Evolutionary conservation across 371 early-diverging fungal genomes (phyloP), one percentile per base, ranked within the genome.

Genomic region (Mortierella sp.): DNA sequence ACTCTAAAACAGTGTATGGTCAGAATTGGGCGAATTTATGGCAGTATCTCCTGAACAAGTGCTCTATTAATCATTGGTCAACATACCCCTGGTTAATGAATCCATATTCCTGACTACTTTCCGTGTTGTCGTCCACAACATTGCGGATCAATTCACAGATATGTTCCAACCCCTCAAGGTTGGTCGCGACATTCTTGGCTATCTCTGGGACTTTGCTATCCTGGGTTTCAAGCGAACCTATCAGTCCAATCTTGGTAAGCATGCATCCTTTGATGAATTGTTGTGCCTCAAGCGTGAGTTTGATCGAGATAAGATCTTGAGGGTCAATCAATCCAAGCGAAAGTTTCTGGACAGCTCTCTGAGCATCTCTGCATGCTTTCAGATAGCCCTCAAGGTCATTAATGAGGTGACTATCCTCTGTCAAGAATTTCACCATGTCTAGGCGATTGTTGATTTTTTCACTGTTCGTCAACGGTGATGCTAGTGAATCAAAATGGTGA

Each of bases 361-460:
- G 92, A 0, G 90, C 88, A 72, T 95, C 95, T 18, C 91, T 84
- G 58, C 88, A 88, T 25, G 82, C 84, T 7, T 79, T 67, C 46
- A 95, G 62, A 25, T 82, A 62, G 16, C 75, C 60, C 1, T 88
- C 83, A 1, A 93, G 64, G 23, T 86, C 87, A 7, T 83, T 73
- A 28, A 90, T 81, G 7, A 90, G 64, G 26, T 88, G 84, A 6
- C 75, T 65, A 26, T 88, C 84, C 0, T 74, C 26, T n/a, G 67
- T 68, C 64, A 94, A 92, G 66, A 87, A 89, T 57, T 90, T 90
- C 2, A 95, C 92, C 60, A 92, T 70, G 62, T 93, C 89, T 19
- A 93, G 81, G 0, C 95, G 84, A 18, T 69, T 52, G 30, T 89
- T 86, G 52, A 95, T 92, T 14, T 82, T 83, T 53, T 76, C 68